Evolutionary conservation across 441 rosid species (phyloP).

Genomic region (Populus hybrid): DNA sequence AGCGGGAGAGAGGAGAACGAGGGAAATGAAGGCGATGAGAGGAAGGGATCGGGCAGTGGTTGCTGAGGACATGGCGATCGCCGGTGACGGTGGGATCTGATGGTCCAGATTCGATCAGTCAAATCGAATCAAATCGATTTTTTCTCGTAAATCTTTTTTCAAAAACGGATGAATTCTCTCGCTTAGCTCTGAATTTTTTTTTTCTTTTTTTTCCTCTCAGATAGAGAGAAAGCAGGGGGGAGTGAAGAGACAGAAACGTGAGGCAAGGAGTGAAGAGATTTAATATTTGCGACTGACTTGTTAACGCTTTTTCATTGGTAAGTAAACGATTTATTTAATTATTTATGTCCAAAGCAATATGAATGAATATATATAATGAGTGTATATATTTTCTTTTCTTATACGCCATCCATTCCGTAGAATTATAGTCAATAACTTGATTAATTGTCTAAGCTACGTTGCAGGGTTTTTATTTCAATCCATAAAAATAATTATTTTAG

Average conservation of each 20-base stretch:
- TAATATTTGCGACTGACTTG: background rate
- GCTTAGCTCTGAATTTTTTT: background rate
- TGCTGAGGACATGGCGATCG: conserved; percentile 53
- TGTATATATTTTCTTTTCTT: background rate
- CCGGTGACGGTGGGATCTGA: conserved; percentile 30
- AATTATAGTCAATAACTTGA: background rate
- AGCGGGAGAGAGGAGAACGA: conserved; percentile 33
- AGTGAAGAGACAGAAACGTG: background rate
- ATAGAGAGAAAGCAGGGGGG: background rate
- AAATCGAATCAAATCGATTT: background rate
- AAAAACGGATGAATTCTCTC: background rate
- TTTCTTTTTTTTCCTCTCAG: background rate
- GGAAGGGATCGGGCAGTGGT: conserved; percentile 25
- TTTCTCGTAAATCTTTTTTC: background rate
- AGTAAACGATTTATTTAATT: background rate
- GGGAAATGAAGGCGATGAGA: conserved; percentile 23
- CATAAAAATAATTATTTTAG: too few species aligned
- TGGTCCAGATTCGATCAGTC: conserved; percentile 30
- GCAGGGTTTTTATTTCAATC: background rate
- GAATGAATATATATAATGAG: background rate
- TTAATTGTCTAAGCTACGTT: too few species aligned
- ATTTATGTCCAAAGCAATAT: too few species aligned
- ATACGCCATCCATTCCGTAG: background rate
- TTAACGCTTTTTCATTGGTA: background rate
- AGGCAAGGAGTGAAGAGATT: too few species aligned